Evolutionary conservation across 495 filamentous ascomycete genomes (phyloP).

Genomic region (Penicillium roqueforti): DNA sequence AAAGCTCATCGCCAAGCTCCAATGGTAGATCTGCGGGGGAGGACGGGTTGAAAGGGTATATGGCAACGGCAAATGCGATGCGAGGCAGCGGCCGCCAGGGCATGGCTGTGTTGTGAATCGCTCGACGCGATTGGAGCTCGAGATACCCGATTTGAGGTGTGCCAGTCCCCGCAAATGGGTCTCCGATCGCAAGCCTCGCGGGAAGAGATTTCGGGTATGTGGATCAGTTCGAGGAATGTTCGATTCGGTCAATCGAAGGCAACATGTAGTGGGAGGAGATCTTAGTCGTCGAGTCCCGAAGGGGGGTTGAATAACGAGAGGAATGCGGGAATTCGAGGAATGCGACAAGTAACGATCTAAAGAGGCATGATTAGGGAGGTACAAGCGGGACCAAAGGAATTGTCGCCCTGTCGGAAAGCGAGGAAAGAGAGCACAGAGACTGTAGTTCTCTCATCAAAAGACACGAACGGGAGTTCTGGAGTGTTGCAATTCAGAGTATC

Average conservation of each 20-base stretch:
- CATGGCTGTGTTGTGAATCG: conserved; percentile 51
- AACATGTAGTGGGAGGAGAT: conserved; percentile 28
- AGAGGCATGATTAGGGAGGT: conserved; percentile 17
- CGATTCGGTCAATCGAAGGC: conserved; percentile 24
- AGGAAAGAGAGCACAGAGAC: conserved; percentile 3
- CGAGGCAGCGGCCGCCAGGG: conserved; percentile 95
- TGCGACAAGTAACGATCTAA: conserved; percentile 26
- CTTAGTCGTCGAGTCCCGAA: conserved; percentile 11
- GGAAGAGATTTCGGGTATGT: background rate
- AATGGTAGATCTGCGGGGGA: conserved; percentile 90
- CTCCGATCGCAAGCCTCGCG: conserved; percentile 17
- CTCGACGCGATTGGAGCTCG: conserved; percentile 7
- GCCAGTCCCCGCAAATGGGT: conserved; percentile 14
- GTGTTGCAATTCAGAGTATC: conserved; percentile 16
- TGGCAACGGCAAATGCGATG: conserved; percentile 95
- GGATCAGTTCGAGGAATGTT: conserved; percentile 22
- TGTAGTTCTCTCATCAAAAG: conserved; percentile 3
- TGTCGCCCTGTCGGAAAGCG: background rate
- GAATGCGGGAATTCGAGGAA: conserved; percentile 9
- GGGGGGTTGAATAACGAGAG: conserved; percentile 1
- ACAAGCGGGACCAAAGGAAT: conserved; percentile 3
- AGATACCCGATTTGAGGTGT: conserved; percentile 9
- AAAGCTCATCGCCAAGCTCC: conserved; percentile 95
- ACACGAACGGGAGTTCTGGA: conserved; percentile 12
- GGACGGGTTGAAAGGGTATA: conserved; percentile 83